Evolutionary conservation across 352 stramenopile species (phyloP).

Genomic region (Globisporangium okanoganense): DNA sequence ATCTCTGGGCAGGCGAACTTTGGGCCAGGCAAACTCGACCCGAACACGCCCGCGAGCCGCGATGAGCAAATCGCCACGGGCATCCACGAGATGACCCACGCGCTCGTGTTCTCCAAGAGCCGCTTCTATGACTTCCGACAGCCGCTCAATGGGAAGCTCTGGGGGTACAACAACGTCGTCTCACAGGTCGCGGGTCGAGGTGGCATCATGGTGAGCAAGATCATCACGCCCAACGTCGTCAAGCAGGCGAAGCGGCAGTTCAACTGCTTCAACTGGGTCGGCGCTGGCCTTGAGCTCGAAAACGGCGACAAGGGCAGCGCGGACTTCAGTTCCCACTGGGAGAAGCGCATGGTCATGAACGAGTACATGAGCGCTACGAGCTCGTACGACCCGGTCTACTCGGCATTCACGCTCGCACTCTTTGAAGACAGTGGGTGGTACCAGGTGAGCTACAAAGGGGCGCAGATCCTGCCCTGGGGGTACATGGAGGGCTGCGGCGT

Average conservation of each 20-base stretch:
- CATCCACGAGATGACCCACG: conserved; percentile 81
- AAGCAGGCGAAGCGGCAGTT: conserved; percentile 68
- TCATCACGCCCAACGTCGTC: conserved; percentile 68
- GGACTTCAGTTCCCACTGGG: conserved; percentile 73
- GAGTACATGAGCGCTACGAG: conserved; percentile 84
- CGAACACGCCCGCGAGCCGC: conserved; percentile 33
- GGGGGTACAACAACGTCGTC: conserved; percentile 69
- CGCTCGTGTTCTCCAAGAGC: conserved; percentile 68
- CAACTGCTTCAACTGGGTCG: conserved; percentile 64
- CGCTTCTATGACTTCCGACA: conserved; percentile 62
- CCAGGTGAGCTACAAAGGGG: conserved; percentile 55
- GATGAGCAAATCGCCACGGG: conserved; percentile 67
- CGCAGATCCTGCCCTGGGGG: conserved; percentile 62
- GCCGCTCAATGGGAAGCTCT: conserved; percentile 48
- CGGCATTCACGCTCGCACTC: conserved; percentile 61
- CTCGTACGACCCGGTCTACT: conserved; percentile 72
- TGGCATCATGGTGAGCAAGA: conserved; percentile 63
- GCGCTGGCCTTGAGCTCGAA: conserved; percentile 66
- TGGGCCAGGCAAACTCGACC: conserved; percentile 53
- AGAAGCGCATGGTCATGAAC: conserved; percentile 80
- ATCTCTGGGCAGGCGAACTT: conserved; percentile 86
- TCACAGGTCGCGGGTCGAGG: conserved; percentile 34
- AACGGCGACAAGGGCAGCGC: conserved; percentile 61
- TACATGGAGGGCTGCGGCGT: conserved; percentile 73
- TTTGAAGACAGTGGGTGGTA: conserved; percentile 86